A percentile compares a stretch with the other conserved stretches of the same genome.
Conservation (phyloP, 2,329 filamentous ascomycete species). For the Cladosporium sp. region DNA sequence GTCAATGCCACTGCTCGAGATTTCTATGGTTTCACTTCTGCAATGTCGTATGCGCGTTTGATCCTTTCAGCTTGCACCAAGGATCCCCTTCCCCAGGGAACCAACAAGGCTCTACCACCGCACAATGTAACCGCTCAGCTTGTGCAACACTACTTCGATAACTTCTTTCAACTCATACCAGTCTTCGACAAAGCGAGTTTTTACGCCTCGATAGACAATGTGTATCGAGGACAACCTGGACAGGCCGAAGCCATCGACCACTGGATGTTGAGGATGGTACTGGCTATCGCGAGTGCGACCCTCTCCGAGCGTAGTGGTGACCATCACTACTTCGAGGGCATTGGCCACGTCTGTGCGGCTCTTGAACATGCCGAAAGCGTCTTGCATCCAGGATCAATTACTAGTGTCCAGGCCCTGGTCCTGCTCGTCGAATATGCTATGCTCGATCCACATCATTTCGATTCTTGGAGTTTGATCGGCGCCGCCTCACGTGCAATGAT, state of each 20-base stretch:
- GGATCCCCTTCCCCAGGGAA: slow-evolving; percentile 65
- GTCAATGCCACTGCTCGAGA: slow-evolving; percentile 94
- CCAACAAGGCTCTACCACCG: slow-evolving; percentile 64
- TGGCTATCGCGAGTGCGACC: slow-evolving; percentile 76
- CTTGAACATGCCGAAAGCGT: slow-evolving; percentile 78
- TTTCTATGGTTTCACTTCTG: slow-evolving; percentile 82
- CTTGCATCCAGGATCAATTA: slow-evolving; percentile 78
- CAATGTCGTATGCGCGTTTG: slow-evolving; percentile 89
- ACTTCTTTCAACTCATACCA: slow-evolving; percentile 77
- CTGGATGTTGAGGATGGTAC: slow-evolving; percentile 85
- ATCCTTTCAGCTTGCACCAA: slow-evolving; percentile 81
- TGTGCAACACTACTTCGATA: slow-evolving; percentile 81
- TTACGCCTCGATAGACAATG: slow-evolving; percentile 73
- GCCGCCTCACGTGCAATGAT: slow-evolving; percentile 84
- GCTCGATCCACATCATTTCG: slow-evolving; percentile 86
- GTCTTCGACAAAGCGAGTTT: slow-evolving; percentile 79
- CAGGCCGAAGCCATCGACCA: slow-evolving; percentile 68
- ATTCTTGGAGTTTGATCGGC: slow-evolving; percentile 90
- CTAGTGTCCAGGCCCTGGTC: slow-evolving; percentile 83
- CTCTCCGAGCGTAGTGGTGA: slow-evolving; percentile 68
- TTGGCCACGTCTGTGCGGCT: slow-evolving; percentile 63
- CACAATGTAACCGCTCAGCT: slow-evolving; percentile 67
- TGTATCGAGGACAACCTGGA: slow-evolving; percentile 71
- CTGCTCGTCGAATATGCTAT: slow-evolving; percentile 87
- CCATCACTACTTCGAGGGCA: slow-evolving; percentile 62